Evolutionary conservation across 306 rosid species (phyloP).

Genomic region (Quillaja saponaria): DNA sequence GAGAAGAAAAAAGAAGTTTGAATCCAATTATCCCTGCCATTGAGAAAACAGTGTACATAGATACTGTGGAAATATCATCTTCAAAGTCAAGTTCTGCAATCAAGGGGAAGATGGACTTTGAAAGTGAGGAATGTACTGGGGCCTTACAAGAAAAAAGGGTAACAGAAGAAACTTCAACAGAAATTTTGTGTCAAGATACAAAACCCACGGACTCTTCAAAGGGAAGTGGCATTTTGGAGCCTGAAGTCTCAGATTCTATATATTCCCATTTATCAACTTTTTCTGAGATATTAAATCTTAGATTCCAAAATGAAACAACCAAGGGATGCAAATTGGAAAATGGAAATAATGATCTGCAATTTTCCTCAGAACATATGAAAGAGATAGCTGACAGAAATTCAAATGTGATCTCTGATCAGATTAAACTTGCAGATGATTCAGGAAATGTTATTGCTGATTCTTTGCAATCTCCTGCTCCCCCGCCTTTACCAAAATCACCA

Average conservation of each 20-base stretch:
- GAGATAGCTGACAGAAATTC: slow-evolving; percentile 35
- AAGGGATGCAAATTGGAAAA: slow-evolving; percentile 33
- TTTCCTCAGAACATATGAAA: slow-evolving; percentile 35
- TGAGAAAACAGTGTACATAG: slow-evolving; percentile 84
- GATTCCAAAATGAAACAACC: slow-evolving; percentile 37
- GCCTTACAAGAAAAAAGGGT: slow-evolving; percentile 31
- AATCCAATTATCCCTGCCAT: slow-evolving; percentile 42
- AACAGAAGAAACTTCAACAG: slow-evolving; percentile 34
- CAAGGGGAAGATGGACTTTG: slow-evolving; percentile 31
- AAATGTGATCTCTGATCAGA: slow-evolving; percentile 33
- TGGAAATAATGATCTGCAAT: slow-evolving; percentile 27
- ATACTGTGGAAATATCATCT: slow-evolving; percentile 39
- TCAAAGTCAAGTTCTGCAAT: slow-evolving; percentile 38
- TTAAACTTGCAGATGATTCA: slow-evolving; percentile 35
- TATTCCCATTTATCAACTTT: slow-evolving; percentile 35
- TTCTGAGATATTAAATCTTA: slow-evolving; percentile 31
- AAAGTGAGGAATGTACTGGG: slow-evolving; percentile 29
- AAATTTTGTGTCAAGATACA: slow-evolving; percentile 41
- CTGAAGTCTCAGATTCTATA: slow-evolving; percentile 29
- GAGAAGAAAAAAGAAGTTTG: slow-evolving; percentile 41
- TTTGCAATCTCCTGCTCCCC: slow-evolving; percentile 54
- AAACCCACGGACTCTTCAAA: slow-evolving; percentile 40
- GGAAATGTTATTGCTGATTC: slow-evolving; percentile 31
- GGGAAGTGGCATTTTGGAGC: slow-evolving; percentile 35
- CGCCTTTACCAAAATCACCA: slow-evolving; percentile 90